Percentiles rank a stretch among this genome's conserved stretches.
Conservation (phyloP, 352 stramenopile genomes). For the Globisporangium spinosum region DNA sequence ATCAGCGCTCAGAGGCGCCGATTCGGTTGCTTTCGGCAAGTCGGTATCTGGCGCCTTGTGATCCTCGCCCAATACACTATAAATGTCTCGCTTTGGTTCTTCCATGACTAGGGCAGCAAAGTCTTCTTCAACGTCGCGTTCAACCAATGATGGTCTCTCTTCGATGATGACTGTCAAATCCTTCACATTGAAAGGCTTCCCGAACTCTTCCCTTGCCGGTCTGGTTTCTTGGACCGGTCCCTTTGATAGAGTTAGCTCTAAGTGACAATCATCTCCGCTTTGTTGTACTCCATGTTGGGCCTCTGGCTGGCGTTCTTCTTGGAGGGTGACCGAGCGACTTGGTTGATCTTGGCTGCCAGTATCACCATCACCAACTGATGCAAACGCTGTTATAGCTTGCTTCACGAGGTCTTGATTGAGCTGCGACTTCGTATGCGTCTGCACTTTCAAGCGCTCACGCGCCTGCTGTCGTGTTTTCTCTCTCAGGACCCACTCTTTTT, state of each 20-base stretch:
- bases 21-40: neutral
- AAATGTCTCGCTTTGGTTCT: neutral
- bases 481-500: constrained; percentile 51
- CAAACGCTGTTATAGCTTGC: constrained; percentile 42
- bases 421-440: constrained; percentile 30
- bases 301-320: neutral
- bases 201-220: neutral
- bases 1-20: neutral
- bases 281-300: neutral
- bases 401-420: constrained; percentile 45
- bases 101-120: neutral
- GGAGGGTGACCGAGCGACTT: neutral
- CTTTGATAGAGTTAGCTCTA: neutral
- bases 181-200: neutral
- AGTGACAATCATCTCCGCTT: neutral
- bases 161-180: constrained; percentile 26
- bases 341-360: neutral
- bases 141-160: constrained; percentile 3
- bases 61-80: constrained; percentile 14
- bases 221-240: neutral
- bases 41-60: neutral
- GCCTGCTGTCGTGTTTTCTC: constrained; percentile 46
- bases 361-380: neutral
- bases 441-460: constrained; percentile 37
- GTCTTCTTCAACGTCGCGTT: neutral